Base-by-base conservation (phyloP, 257 asterid genomes). In the Agastache rugosa region DNA sequence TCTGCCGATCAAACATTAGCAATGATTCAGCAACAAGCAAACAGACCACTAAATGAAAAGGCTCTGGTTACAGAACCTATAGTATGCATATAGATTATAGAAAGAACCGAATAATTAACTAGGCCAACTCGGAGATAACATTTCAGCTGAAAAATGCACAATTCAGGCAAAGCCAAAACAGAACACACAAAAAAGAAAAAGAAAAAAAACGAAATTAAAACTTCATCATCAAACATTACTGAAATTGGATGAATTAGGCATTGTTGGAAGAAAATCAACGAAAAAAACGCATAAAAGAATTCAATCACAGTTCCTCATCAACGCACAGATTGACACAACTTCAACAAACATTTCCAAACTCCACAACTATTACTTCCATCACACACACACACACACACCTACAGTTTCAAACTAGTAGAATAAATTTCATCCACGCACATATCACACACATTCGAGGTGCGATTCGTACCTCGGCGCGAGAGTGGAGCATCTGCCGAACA, bases 401-500 rank as follows among this genome's bases (percentile, higher is more conserved):
- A 2, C 10, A 41, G 56, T 25, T 20, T 10, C 34, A 63, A 47
- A 65, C n/a, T 0, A 54, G 22, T 29, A 39, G 10, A 3, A 25
- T 7, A 17, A 42, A 62, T 29, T 55, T 27, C 14, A n/a, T 12
- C 54, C 11, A 39, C 65, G 15, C 54, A 6, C 48, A 37, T 59
- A 11, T 29, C 27, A 31, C 44, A 63, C 67, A 27, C 45, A 63
- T 3, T 8, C 29, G 58, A 12, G 42, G 71, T 34, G 70, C 59
- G 64, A 35, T 48, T 64, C 47, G 31, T 56, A 92, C 99, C 99
- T 95, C 96, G 63, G 98, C 98, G 45, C 96, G 96, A 79, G 96
- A 80, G 77, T 92, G 97, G 74, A 95, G 97, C 98, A 90, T 92
- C 79, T 90, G 93, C 71, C 90, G 91, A 81, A 95, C 89, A 51